Base-by-base conservation (phyloP, 2,329 filamentous ascomycete species). In the Ceratocystis cacaofunesta region DNA sequence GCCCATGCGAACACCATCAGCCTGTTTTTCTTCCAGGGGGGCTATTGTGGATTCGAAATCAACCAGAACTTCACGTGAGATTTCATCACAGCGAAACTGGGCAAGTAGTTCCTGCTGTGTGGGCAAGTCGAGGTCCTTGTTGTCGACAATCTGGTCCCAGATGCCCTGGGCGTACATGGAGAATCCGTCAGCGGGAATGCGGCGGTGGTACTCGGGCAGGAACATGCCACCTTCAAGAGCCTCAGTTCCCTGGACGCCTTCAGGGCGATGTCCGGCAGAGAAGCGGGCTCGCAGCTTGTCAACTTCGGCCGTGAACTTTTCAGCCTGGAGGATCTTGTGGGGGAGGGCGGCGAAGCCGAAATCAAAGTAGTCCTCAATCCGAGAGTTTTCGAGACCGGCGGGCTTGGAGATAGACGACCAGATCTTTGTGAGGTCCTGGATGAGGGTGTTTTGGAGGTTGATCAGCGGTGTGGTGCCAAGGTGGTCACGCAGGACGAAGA, bases 401-500 rank as follows among this genome's bases (percentile, higher is more conserved):
- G 94, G 94, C 74, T 99, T 99, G 50, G 92, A 92, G 68, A 99
- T 87, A 61, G 90, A 88, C 2, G 87, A 83, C 94, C 94, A 99
- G 71, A 99, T 90, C 74, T 92, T 89, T 62, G 85, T 86, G 68
- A 99, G 80, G 74, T 97, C 94, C 76, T 95, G 89, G 69, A 96
- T 80, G 61, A 99, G 78, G 0, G 94, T 99, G 71, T 89, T 89
- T 73, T 91, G 89, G 64, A 99, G 84, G 75, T 96, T 97, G 69
- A 85, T 80, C 36, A 99, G 82, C 8, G 94, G 94, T 0, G 94
- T 99, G 61, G 85, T 90, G 69, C 94, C 94, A 69, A 97, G 84
- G 75, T 96, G 92, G 74, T 99, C 94, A 75, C 94, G 91, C 72
- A 99, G 96, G 70, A 99, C 94, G 78, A 99, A 99, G 80, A 99